phyloP scores from a whole-genome alignment of 352 stramenopile genomes.

The Sclerospora graminicola region DNA sequence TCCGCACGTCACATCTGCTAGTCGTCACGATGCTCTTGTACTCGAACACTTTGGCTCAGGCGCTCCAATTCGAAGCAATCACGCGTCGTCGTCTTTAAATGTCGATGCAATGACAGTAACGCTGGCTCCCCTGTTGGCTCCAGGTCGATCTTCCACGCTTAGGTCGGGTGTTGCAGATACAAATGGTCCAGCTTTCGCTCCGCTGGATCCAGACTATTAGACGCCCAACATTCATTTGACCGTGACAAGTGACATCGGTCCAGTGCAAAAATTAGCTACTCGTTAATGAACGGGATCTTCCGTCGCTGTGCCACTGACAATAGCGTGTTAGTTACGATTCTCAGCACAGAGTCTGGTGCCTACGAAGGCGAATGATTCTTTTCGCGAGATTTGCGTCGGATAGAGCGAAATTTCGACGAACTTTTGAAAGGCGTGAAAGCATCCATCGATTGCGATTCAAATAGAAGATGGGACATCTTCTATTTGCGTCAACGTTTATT shows the following conservation, averaged over 20 bases:
- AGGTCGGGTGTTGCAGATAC: slow-evolving; percentile 6
- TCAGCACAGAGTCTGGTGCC: slow-evolving; percentile 78
- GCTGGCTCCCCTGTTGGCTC: slow-evolving; percentile 65
- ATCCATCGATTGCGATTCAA: slow-evolving; percentile 67
- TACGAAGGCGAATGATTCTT: slow-evolving; percentile 80
- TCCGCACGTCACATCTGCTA: slow-evolving; percentile 30
- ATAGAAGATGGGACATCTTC: slow-evolving; percentile 77
- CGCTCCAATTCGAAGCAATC: slow-evolving; percentile 5
- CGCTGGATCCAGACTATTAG: slow-evolving; percentile 64
- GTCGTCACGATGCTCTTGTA: slow-evolving; percentile 8
- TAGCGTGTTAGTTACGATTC: slow-evolving; percentile 68
- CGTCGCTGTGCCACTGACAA: slow-evolving; percentile 40
- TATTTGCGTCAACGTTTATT: slow-evolving; percentile 78
- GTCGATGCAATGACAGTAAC: slow-evolving; percentile 70
- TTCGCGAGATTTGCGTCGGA: slow-evolving; percentile 60
- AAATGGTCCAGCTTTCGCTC: slow-evolving; percentile 35
- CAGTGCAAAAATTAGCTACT: slow-evolving; percentile 50
- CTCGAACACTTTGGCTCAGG: slow-evolving; percentile 14
- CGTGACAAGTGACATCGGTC: slow-evolving; percentile 56
- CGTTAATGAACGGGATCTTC: slow-evolving; percentile 61
- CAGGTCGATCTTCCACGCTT: slow-evolving; percentile 21
- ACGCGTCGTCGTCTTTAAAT: slow-evolving; percentile 20
- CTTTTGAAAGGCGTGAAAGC: slow-evolving; percentile 47
- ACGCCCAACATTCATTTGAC: slow-evolving; percentile 63
- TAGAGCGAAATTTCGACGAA: slow-evolving; percentile 77